Conservation (phyloP, 345 rosid genomes). For the Durio zibethinus region DNA sequence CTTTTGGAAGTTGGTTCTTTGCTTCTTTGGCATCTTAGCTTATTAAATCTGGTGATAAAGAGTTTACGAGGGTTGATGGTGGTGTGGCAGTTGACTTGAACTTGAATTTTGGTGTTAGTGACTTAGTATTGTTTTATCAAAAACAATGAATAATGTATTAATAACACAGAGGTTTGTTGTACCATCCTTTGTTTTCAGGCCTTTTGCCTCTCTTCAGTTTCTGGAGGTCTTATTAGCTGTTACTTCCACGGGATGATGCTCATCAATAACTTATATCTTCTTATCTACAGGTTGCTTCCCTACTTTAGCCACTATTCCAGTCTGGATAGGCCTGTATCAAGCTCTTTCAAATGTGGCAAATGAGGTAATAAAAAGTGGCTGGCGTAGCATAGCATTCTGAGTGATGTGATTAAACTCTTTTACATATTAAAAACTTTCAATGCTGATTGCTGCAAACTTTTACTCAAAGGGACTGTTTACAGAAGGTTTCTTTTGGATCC, state of each 20-base stretch:
- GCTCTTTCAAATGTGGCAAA: conserved; percentile 98
- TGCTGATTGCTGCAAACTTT: conserved; percentile 21
- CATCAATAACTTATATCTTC: conserved; percentile 17
- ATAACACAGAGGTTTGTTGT: background rate
- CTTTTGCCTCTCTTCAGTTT: background rate
- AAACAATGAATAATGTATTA: background rate
- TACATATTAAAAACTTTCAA: background rate
- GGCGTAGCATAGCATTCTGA: conserved; percentile 7
- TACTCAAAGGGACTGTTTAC: conserved; percentile 68
- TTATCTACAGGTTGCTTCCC: conserved; percentile 74
- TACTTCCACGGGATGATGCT: conserved; percentile 17
- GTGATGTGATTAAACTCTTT: background rate
- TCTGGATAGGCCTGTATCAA: conserved; percentile 96
- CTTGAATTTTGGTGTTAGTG: background rate
- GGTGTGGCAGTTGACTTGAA: background rate
- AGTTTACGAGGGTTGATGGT: background rate
- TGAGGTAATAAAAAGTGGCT: conserved; percentile 49
- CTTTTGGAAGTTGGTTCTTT: background rate
- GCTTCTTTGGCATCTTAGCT: background rate
- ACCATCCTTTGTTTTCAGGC: background rate
- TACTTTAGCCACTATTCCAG: conserved; percentile 88
- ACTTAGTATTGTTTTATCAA: background rate
- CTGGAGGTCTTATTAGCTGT: background rate
- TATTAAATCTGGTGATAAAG: background rate
- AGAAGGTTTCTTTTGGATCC: conserved; percentile 99